Conservation (phyloP, 2,329 filamentous ascomycete genomes). For the Cladorrhinum sp. region DNA sequence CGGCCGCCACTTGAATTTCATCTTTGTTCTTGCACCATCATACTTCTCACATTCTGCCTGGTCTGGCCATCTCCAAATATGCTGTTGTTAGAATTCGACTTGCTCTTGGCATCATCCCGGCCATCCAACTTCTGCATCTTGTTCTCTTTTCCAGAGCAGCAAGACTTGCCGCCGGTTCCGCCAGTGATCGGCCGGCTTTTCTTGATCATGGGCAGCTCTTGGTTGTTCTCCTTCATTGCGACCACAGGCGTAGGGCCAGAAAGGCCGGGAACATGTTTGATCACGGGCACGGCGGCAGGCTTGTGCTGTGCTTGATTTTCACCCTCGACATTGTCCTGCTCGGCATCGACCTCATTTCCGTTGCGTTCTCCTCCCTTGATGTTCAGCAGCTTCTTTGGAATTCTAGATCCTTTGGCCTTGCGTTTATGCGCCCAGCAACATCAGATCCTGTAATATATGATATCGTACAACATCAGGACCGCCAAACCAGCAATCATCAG, state of each 20-base stretch:
- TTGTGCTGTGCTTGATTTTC: neutral
- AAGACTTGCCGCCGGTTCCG: neutral
- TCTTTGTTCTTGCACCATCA: neutral
- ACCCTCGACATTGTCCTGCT: no score
- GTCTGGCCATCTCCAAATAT: neutral
- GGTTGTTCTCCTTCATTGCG: neutral
- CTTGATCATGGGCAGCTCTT: no score
- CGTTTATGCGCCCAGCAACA: neutral
- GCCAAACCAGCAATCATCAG: neutral
- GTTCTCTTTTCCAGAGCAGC: neutral
- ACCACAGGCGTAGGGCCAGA: neutral
- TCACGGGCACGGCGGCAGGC: neutral
- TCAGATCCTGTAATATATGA: neutral
- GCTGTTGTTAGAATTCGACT: neutral
- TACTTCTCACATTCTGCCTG: neutral
- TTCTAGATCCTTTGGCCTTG: neutral
- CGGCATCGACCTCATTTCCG: no score
- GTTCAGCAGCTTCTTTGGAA: neutral
- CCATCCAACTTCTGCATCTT: neutral
- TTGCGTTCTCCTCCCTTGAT: no score
- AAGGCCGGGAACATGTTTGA: neutral
- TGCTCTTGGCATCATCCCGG: neutral
- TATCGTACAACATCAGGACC: neutral
- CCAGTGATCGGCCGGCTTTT: no score
- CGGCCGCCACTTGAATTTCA: neutral